These are phyloP conservation scores for Backusella circina DNA, from an alignment of 192 early-diverging fungal species.

Conservation along the genomic window DNA sequence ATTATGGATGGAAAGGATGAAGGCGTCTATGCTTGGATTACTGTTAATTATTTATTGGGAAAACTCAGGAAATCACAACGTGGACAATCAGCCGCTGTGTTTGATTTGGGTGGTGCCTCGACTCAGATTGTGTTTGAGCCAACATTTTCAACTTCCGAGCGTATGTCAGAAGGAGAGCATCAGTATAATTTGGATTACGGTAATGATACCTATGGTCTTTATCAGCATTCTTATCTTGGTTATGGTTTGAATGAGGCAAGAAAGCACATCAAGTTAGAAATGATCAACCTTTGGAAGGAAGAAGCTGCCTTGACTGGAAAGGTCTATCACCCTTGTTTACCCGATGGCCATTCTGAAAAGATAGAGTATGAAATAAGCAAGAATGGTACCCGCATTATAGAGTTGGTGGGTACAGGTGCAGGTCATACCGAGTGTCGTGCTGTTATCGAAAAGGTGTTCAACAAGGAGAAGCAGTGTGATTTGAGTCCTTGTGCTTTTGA, in stretches of 20 bases:
- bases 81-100: conserved; percentile 76
- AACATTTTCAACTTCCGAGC: conserved; percentile 33
- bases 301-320: conserved; percentile 36
- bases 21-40: conserved; percentile 96
- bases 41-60: conserved; percentile 89
- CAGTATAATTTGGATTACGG: conserved; percentile 69
- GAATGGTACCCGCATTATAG: neutral
- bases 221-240: conserved; percentile 94
- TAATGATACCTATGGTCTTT: conserved; percentile 73
- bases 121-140: conserved; percentile 99
- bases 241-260: conserved; percentile 92
- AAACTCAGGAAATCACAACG: conserved; percentile 34
- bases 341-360: conserved; percentile 54
- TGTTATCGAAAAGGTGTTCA: conserved; percentile 64
- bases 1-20: conserved; percentile 97
- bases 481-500: conserved; percentile 81
- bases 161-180: conserved; percentile 64
- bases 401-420: conserved; percentile 57
- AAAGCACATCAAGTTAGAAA: conserved; percentile 60
- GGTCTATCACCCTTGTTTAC: conserved; percentile 66
- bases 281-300: conserved; percentile 29
- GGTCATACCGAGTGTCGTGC: conserved; percentile 46
- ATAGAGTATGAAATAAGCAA: conserved; percentile 1
- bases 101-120: conserved; percentile 96
- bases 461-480: conserved; percentile 65